Conservation (phyloP, 169 alveolate genomes). For the Eimeria necatrix region DNA sequence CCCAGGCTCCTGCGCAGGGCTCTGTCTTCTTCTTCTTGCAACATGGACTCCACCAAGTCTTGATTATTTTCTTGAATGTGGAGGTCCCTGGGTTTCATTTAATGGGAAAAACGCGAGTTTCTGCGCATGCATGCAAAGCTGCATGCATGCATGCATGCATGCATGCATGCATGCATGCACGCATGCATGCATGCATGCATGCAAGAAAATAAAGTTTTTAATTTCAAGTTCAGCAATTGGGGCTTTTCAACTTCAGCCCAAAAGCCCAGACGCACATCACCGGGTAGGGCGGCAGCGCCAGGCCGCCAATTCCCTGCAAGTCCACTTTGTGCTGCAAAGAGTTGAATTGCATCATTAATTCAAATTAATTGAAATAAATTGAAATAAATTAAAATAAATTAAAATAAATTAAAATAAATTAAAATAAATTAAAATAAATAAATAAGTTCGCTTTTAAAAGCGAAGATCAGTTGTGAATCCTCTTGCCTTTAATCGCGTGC, state of each 20-base stretch:
- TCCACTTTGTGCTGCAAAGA: not conserved
- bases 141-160: too few species aligned
- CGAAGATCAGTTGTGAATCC: not conserved
- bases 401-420: too few species aligned
- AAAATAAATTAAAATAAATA: too few species aligned
- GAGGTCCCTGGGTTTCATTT: not conserved
- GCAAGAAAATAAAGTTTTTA: too few species aligned
- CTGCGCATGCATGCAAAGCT: too few species aligned
- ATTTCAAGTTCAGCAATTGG: too few species aligned
- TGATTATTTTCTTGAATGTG: conserved; percentile 22
- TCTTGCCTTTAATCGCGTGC: not conserved
- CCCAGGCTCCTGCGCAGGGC: conserved; percentile 26
- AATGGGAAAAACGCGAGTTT: not conserved
- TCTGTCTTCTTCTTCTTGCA: conserved; percentile 21
- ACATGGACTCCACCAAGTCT: conserved; percentile 27
- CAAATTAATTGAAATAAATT: not conserved
- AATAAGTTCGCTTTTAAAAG: not conserved
- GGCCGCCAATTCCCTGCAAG: conserved; percentile 21
- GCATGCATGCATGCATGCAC: too few species aligned
- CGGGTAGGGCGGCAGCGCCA: conserved; percentile 28
- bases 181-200: too few species aligned
- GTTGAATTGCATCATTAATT: not conserved
- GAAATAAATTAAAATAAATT: not conserved
- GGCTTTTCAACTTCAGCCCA: too few species aligned
- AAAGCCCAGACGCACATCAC: not conserved